Evolutionary conservation across 2,329 filamentous ascomycete species (phyloP), one percentile per base, ranked within the genome.

Genomic region (Chaetomiaceae sp.): DNA sequence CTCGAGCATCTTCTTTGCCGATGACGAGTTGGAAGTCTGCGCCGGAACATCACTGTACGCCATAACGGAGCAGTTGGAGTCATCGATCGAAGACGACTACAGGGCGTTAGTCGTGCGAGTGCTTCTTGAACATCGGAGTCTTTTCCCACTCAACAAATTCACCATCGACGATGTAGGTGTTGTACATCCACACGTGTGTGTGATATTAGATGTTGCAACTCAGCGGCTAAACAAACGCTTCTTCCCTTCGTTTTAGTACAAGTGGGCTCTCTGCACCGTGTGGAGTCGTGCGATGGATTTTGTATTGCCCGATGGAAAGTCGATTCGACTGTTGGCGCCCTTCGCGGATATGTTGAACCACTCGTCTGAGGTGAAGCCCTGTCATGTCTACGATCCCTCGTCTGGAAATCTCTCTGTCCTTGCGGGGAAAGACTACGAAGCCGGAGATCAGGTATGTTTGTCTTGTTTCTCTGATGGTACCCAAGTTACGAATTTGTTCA

Each of bases 281-380:
- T 56, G 54, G 54, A 56, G 54, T 63, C 66, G 66, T 57, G 64
- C 58, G 37, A 68, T 69, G 64, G 63, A 67, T 55, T 66, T 68
- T 59, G 55, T 46, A 17, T 48, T 56, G 34, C 48, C 51, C 38
- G 44, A 52, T 49, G 54, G 54, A 21, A 56, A 43, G 5, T 50
- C 54, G 39, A 38, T 51, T 49, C 54, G 54, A 43, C 51, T 56
- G 43, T 40, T 68, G 51, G 64, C 65, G 44, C 66, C 65, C 30
- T 66, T 67, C 39, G 65, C 66, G 44, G 65, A 68, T 54, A 68
- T 68, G 66, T 55, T 68, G 44, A 68, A 68, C 59, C 66, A 68
- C 60, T 65, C 63, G 16, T 53, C 59, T 55, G 61, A 64, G 23
- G 63, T 63, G 30, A 60, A 62, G 59, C 63, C 65, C 55, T 68